Percentiles rank a stretch among this genome's conserved stretches.
Evolutionary conservation across 2,329 filamentous ascomycete genomes (phyloP).

Genomic region (Dendryphion nanum): DNA sequence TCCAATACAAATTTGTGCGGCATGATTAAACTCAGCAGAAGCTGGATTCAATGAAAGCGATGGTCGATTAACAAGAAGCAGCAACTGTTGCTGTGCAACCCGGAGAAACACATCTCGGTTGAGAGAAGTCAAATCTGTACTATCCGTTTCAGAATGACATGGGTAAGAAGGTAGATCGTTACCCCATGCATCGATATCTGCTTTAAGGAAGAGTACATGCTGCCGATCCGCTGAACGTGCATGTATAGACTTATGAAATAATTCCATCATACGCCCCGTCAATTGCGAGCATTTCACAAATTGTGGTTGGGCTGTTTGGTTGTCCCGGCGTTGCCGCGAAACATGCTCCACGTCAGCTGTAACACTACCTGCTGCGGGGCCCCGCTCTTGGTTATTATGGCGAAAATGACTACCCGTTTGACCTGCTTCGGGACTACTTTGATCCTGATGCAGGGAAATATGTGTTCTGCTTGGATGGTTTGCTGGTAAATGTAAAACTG

Average conservation of each 20-base stretch:
- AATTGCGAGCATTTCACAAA: background rate
- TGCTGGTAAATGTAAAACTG: background rate
- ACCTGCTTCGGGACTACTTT: background rate
- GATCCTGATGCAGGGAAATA: background rate
- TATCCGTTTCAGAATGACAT: background rate
- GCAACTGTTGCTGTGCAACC: background rate
- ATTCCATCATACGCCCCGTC: background rate
- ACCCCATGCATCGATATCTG: background rate
- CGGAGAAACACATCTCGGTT: background rate
- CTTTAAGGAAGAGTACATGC: background rate
- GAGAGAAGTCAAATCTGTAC: background rate
- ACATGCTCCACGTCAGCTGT: background rate
- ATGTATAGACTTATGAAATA: background rate
- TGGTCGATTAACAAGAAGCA: background rate
- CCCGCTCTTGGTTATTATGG: no score
- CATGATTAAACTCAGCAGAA: background rate
- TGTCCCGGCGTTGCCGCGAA: background rate
- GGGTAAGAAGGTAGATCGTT: background rate
- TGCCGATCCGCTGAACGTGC: background rate
- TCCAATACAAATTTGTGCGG: background rate
- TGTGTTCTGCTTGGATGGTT: background rate
- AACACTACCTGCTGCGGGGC: background rate
- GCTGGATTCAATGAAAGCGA: background rate
- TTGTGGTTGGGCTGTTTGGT: background rate
- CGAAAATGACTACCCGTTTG: background rate